phyloP scores from a whole-genome alignment of 169 alveolate species.

The Cryptosporidium viatorum region DNA sequence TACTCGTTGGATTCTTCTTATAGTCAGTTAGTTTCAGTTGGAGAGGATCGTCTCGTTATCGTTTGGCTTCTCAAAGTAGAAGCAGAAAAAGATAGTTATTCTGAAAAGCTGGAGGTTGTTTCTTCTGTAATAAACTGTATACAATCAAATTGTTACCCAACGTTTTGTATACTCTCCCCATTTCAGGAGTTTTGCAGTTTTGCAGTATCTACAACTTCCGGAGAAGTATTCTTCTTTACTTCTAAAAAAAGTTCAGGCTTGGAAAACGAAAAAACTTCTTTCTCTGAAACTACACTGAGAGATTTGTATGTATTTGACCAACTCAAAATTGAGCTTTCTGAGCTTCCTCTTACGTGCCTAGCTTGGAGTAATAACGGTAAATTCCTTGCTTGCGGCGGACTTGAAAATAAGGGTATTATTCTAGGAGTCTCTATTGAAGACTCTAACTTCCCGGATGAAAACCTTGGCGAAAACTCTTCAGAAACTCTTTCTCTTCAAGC shows the following conservation, averaged over 20 bases:
- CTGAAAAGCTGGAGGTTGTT: background rate
- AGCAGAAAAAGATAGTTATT: background rate
- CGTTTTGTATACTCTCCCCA: conserved; percentile 19
- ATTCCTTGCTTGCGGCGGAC: conserved; percentile 36
- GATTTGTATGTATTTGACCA: conserved; percentile 26
- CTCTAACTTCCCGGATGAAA: background rate
- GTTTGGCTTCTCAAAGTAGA: conserved; percentile 44
- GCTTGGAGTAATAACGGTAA: conserved; percentile 23
- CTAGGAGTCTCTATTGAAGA: conserved; percentile 4
- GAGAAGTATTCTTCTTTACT: conserved; percentile 37
- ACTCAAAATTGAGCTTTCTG: conserved; percentile 49
- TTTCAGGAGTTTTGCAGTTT: conserved; percentile 20
- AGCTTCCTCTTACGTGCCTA: conserved; percentile 46
- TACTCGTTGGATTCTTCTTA: conserved; percentile 7
- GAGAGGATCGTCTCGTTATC: conserved; percentile 62
- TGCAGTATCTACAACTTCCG: conserved; percentile 49
- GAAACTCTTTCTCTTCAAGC: background rate
- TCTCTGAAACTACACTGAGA: background rate
- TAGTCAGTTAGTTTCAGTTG: conserved; percentile 52
- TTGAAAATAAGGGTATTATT: conserved; percentile 50
- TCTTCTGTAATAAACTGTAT: conserved; percentile 1
- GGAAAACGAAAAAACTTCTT: background rate
- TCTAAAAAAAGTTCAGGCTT: background rate
- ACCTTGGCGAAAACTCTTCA: background rate
- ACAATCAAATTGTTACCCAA: conserved; percentile 45